Evolutionary conservation across 2,329 filamentous ascomycete species (phyloP).

Genomic region (Penicillium capsulatum): DNA sequence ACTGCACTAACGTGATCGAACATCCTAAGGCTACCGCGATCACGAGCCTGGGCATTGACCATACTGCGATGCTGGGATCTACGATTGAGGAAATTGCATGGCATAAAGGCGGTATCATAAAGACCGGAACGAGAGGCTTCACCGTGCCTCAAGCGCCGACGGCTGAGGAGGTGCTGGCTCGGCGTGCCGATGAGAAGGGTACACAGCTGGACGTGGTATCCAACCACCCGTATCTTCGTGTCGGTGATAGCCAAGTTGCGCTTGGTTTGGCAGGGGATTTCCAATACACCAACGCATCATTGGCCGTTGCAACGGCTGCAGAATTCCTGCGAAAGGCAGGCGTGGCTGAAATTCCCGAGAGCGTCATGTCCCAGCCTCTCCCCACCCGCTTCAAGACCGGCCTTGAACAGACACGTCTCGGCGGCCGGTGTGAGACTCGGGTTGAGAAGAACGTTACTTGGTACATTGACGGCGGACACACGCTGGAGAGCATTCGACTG

Average conservation of each 20-base stretch:
- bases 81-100: constrained; percentile 80
- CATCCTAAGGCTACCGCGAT: constrained; percentile 68
- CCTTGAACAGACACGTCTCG: constrained; percentile 62
- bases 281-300: constrained; percentile 59
- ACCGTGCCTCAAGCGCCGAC: constrained; percentile 55
- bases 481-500: constrained; percentile 72
- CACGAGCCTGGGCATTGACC: constrained; percentile 79
- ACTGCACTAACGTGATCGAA: constrained; percentile 80
- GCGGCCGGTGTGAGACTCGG: constrained; percentile 73
- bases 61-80: constrained; percentile 72
- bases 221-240: constrained; percentile 44
- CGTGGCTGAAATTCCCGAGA: constrained; percentile 33
- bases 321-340: constrained; percentile 39
- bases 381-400: constrained; percentile 61
- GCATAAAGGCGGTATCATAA: constrained; percentile 90
- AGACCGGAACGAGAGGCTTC: constrained; percentile 59
- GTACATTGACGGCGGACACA: constrained; percentile 87
- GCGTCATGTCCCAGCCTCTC: constrained; percentile 44
- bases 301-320: constrained; percentile 51
- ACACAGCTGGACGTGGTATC: constrained; percentile 48
- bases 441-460: constrained; percentile 59
- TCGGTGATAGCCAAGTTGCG: constrained; percentile 42
- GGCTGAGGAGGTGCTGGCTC: constrained; percentile 54
- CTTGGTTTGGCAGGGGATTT: constrained; percentile 60
- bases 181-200: constrained; percentile 51